A percentile compares a stretch with the other conserved stretches of the same genome.
phyloP scores from a whole-genome alignment of 176 grass and related monocot species.

The Eragrostis curvula region DNA sequence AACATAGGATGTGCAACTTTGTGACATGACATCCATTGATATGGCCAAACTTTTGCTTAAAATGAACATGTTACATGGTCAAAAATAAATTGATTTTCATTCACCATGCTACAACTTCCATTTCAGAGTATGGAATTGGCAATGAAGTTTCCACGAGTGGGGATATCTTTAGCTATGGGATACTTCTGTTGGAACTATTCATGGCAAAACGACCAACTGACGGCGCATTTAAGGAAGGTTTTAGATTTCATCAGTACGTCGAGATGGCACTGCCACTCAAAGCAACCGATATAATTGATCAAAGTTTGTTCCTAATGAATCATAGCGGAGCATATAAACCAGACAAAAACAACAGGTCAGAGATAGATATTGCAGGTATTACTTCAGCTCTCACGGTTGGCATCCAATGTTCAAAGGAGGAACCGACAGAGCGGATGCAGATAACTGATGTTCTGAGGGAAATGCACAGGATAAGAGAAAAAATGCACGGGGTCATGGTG shows the following conservation, averaged over 20 bases:
- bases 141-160: conserved; percentile 36
- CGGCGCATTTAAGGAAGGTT: not conserved
- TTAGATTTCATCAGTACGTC: conserved; percentile 5
- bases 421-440: not conserved
- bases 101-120: not conserved
- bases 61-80: not conserved
- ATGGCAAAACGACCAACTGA: conserved; percentile 27
- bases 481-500: not conserved
- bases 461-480: not conserved
- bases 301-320: not conserved
- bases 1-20: not conserved
- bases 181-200: conserved; percentile 34
- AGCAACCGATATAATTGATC: not conserved
- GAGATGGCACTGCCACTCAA: conserved; percentile 7
- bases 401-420: conserved; percentile 12
- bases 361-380: not conserved
- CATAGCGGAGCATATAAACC: not conserved
- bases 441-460: not conserved
- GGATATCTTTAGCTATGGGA: conserved; percentile 43
- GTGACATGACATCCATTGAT: not conserved
- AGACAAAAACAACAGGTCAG: not conserved
- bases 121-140: conserved; percentile 40
- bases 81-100: not conserved
- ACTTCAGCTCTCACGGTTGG: not conserved
- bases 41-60: not conserved